phyloP scores from a whole-genome alignment of 352 stramenopile species.

The Phytophthora tentaculata region DNA sequence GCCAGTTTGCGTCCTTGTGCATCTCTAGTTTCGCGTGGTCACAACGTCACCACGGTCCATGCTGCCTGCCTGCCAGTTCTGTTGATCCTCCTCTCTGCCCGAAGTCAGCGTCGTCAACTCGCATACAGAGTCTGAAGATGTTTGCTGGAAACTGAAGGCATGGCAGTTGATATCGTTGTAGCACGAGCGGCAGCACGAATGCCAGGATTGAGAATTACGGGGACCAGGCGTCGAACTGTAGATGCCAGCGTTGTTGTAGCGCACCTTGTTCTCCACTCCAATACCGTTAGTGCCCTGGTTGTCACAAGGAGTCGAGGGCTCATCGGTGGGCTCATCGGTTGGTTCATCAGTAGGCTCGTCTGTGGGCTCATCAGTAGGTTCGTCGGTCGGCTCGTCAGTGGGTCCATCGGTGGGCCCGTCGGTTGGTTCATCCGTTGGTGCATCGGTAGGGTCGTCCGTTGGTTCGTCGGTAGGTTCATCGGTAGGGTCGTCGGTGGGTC shows the following conservation, averaged over 20 bases:
- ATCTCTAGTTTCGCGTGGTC: not conserved
- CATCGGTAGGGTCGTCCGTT: not conserved
- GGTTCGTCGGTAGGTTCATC: not conserved
- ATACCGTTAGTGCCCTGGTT: slow-evolving; percentile 15
- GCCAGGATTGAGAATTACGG: not conserved
- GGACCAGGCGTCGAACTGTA: not conserved
- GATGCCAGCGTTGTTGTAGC: slow-evolving; percentile 4
- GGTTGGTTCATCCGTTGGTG: too few species aligned
- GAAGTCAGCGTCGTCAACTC: not conserved
- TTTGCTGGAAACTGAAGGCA: slow-evolving; percentile 8
- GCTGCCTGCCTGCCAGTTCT: slow-evolving; percentile 11
- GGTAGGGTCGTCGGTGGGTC: too few species aligned
- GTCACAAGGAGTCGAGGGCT: not conserved
- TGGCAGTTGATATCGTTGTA: not conserved
- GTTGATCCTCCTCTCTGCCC: not conserved
- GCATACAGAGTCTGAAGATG: not conserved
- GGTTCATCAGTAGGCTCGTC: not conserved
- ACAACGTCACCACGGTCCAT: not conserved
- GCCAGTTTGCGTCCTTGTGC: not conserved
- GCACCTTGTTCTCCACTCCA: slow-evolving; percentile 9
- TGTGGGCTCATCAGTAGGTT: not conserved
- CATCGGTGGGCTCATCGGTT: not conserved
- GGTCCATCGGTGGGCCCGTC: not conserved
- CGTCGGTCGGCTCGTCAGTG: not conserved
- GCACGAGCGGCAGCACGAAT: slow-evolving; percentile 5